Conservation (phyloP, 2,329 filamentous ascomycete species). For the Aspergillus niger region DNA sequence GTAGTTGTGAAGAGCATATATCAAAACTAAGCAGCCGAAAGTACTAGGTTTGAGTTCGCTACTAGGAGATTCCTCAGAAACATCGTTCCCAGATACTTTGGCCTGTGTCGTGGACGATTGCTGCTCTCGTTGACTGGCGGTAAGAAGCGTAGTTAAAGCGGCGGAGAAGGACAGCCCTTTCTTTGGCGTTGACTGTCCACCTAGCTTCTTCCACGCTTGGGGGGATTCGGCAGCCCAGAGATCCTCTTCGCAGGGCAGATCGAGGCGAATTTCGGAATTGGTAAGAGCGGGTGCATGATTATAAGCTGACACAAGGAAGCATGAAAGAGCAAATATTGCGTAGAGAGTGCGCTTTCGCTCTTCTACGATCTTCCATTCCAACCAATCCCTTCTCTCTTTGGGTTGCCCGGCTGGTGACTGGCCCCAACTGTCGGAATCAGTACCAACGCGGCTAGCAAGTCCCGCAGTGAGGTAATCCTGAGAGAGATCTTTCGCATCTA, state of each 20-base stretch:
- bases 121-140: constrained; percentile 68
- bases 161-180: constrained; percentile 77
- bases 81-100: constrained; percentile 49
- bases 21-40: constrained; percentile 86
- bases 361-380: constrained; percentile 83
- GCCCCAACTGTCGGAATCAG: constrained; percentile 35
- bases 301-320: constrained; percentile 86
- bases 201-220: constrained; percentile 76
- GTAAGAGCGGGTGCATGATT: constrained; percentile 89
- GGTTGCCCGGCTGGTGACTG: constrained; percentile 37
- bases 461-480: constrained; percentile 48
- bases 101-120: constrained; percentile 39
- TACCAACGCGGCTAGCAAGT: constrained; percentile 57
- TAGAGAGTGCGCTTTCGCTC: constrained; percentile 93
- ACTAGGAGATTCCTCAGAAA: constrained; percentile 54
- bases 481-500: constrained; percentile 41
- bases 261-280: constrained; percentile 88
- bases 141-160: constrained; percentile 77
- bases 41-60: constrained; percentile 78
- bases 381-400: constrained; percentile 64
- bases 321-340: constrained; percentile 87
- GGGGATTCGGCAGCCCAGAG: constrained; percentile 82
- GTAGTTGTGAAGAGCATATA: constrained; percentile 94
- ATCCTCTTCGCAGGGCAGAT: constrained; percentile 90
- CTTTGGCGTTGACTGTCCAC: constrained; percentile 70